Conservation (phyloP, 306 rosid genomes). For the Rosa rugosa region DNA sequence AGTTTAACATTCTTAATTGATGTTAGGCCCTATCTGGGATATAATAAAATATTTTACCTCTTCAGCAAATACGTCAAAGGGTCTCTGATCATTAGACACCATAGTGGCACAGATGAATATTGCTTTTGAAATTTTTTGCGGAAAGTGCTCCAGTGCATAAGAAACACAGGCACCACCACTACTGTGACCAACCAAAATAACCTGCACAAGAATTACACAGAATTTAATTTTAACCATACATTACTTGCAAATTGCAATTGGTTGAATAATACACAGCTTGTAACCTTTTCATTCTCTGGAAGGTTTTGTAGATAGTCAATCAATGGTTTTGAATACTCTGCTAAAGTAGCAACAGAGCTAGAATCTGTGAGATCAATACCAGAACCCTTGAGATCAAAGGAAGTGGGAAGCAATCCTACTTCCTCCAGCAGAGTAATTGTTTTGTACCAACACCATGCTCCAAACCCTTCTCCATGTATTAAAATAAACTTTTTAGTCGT, state of each 20-base stretch:
- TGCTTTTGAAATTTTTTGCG: conserved; percentile 76
- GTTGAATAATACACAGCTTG: conserved; percentile 14
- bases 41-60: conserved; percentile 50
- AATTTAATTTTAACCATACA: conserved; percentile 18
- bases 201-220: conserved; percentile 50
- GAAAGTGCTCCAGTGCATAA: conserved; percentile 83
- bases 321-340: conserved; percentile 86
- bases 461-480: conserved; percentile 94
- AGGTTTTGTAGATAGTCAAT: conserved; percentile 66
- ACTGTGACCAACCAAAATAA: conserved; percentile 91
- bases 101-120: conserved; percentile 89
- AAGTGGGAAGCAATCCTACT: conserved; percentile 69
- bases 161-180: conserved; percentile 96
- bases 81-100: conserved; percentile 87
- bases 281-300: conserved; percentile 86
- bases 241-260: conserved; percentile 16
- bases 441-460: conserved; percentile 99
- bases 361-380: conserved; percentile 89
- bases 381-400: conserved; percentile 86
- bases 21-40: not conserved
- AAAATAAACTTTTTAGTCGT: conserved; percentile 65
- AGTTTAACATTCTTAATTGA: not conserved
- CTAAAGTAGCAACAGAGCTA: conserved; percentile 56
- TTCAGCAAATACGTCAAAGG: conserved; percentile 80
- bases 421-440: conserved; percentile 82